A percentile compares a stretch with the other conserved stretches of the same genome.
Evolutionary conservation across 179 eudicot genomes (phyloP).

Genomic region (Corrigiola litoralis): DNA sequence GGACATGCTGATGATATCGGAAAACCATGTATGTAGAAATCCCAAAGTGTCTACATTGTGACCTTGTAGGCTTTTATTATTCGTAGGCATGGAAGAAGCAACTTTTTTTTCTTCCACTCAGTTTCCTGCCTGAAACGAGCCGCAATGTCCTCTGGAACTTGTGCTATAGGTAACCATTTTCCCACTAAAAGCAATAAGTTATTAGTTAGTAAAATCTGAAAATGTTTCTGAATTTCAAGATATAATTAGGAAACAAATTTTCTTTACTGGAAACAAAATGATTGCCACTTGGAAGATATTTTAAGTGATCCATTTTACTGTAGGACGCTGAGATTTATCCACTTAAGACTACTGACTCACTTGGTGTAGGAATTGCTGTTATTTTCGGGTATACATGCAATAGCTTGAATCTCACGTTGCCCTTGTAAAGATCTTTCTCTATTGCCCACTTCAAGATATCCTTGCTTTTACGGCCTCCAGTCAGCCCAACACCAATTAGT

Average conservation of each 20-base stretch:
- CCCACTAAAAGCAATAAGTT: constrained; percentile 51
- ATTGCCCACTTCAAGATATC: constrained; percentile 61
- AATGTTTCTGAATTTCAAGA: not conserved
- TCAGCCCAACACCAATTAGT: constrained; percentile 22
- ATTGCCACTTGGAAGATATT: not conserved
- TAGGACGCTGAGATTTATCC: not conserved
- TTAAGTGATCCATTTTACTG: not conserved
- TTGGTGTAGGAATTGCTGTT: constrained; percentile 58
- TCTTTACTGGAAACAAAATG: too few relatives aligned
- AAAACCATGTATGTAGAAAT: not conserved
- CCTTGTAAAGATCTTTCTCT: constrained; percentile 58
- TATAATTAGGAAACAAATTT: too few relatives aligned
- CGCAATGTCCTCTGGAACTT: constrained; percentile 64
- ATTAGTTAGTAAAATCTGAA: constrained; percentile 8
- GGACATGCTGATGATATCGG: too few relatives aligned
- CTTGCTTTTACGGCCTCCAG: constrained; percentile 53
- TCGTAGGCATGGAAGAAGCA: constrained; percentile 49
- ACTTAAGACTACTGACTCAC: constrained; percentile 33
- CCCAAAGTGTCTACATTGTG: not conserved
- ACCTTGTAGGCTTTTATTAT: constrained; percentile 48
- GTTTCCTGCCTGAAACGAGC: constrained; percentile 45
- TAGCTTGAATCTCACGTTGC: constrained; percentile 47
- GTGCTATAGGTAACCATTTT: constrained; percentile 51
- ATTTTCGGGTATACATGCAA: constrained; percentile 59
- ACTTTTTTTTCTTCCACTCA: constrained; percentile 52